phyloP scores from a whole-genome alignment of 202 grass and related monocot species.

The Schoenoplectus tabernaemontani region DNA sequence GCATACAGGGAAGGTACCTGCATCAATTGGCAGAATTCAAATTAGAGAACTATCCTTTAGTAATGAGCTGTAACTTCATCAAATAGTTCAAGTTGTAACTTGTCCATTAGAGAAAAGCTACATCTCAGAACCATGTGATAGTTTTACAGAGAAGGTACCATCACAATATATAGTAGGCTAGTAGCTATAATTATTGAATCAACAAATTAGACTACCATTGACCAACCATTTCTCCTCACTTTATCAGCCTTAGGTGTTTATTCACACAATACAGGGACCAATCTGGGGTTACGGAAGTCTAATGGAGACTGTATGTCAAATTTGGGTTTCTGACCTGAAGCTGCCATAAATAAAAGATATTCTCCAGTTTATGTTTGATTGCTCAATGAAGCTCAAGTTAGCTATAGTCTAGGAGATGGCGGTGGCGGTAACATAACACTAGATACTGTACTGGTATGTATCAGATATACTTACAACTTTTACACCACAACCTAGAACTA shows the following conservation, averaged over 20 bases:
- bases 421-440: not conserved
- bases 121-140: not conserved
- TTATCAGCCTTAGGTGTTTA: not conserved
- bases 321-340: not conserved
- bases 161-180: not conserved
- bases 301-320: not conserved
- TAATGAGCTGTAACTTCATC: not conserved
- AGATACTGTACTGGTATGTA: not conserved
- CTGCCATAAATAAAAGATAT: not conserved
- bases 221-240: not conserved
- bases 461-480: not conserved
- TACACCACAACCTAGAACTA: not conserved
- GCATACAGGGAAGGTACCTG: not conserved
- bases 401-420: not conserved
- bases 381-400: not conserved
- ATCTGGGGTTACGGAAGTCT: not conserved
- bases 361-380: not conserved
- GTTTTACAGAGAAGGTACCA: too few species aligned
- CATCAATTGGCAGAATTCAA: not conserved
- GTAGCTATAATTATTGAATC: not conserved
- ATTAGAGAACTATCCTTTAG: not conserved
- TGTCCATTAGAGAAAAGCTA: not conserved
- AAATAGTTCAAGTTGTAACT: not conserved
- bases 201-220: not conserved
- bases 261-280: not conserved